Conservation (phyloP, 257 asterid species). For the Capsicum pubescens region DNA sequence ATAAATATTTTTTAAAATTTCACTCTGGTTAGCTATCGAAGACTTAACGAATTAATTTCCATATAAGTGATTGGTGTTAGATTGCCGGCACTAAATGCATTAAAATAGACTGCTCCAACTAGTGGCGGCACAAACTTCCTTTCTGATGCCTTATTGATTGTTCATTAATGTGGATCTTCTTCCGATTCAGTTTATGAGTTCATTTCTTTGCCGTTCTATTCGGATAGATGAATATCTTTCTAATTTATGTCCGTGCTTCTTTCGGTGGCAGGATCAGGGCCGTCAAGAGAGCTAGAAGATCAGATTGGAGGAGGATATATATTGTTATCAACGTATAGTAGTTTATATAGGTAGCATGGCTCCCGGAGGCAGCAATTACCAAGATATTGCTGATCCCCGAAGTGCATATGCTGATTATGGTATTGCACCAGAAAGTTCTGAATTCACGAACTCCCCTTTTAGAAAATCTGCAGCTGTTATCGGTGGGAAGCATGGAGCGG, state of each 20-base stretch:
- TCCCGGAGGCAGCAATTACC: conserved; percentile 58
- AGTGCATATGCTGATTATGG: conserved; percentile 45
- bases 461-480: conserved; percentile 47
- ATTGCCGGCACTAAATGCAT: background rate
- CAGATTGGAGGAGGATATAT: conserved; percentile 27
- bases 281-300: conserved; percentile 1
- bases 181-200: background rate
- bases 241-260: background rate
- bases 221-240: background rate
- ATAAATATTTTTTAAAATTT: background rate
- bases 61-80: background rate
- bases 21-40: background rate
- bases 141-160: background rate
- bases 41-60: background rate
- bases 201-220: background rate
- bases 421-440: conserved; percentile 56
- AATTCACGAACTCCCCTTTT: conserved; percentile 49
- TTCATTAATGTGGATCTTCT: conserved; percentile 2
- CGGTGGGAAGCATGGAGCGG: conserved; percentile 49
- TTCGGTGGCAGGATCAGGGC: conserved; percentile 18
- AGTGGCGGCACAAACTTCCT: conserved; percentile 5
- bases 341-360: conserved; percentile 42
- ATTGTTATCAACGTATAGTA: conserved; percentile 34
- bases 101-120: background rate
- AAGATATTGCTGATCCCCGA: conserved; percentile 47